These are phyloP conservation scores for Syzygium grande DNA, from an alignment of 345 rosid species.

Conservation along the genomic window DNA sequence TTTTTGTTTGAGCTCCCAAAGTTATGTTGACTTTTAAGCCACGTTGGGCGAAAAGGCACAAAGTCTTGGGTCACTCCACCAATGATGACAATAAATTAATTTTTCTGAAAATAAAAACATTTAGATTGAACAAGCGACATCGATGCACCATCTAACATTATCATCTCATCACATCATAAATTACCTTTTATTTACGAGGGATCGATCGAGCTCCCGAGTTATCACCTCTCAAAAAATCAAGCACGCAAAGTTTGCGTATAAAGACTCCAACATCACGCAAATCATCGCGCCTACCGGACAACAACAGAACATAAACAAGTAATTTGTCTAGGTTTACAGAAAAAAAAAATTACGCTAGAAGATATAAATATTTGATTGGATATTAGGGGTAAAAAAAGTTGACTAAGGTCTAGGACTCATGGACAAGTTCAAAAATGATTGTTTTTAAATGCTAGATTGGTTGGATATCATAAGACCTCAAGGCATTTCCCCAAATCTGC, in stretches of 20 bases:
- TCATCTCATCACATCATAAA: neutral
- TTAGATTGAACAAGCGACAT: neutral
- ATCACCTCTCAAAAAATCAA: neutral
- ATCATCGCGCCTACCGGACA: neutral
- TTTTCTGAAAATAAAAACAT: neutral
- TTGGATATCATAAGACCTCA: too few species aligned
- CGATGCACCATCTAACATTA: neutral
- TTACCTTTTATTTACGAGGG: neutral
- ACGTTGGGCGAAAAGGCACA: neutral
- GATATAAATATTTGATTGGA: neutral
- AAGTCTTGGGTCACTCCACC: neutral
- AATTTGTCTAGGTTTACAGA: neutral
- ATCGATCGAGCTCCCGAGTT: neutral
- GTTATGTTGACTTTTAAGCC: neutral
- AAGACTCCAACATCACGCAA: neutral
- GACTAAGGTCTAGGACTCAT: neutral
- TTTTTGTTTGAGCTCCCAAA: neutral
- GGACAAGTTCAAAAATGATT: too few species aligned
- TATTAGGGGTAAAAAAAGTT: neutral
- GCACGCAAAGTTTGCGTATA: neutral
- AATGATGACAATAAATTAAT: neutral
- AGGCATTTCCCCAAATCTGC: too few species aligned
- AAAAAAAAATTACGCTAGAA: neutral
- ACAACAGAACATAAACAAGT: neutral
- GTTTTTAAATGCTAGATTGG: too few species aligned